Evolutionary conservation across 345 rosid species (phyloP), one percentile per base, ranked within the genome.

Genomic region (Aquilaria malaccensis): DNA sequence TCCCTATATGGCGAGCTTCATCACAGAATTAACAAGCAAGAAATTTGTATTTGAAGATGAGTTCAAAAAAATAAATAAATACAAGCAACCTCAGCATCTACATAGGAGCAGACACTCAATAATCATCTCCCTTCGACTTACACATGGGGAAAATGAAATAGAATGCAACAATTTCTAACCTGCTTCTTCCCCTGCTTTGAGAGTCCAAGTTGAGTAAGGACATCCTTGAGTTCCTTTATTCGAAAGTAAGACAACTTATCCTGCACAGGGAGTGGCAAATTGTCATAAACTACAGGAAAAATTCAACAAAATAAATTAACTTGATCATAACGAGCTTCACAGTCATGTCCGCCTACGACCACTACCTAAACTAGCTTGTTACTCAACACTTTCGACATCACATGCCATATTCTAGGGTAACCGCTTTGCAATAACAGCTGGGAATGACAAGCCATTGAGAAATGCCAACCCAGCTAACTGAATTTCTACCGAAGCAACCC

Each of bases 131-230:
- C 43, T 37, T 37, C 61, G 33, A 56, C 14, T 46, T 11, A 12
- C 45, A n/a, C 57, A 45, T 22, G 62, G 49, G 13, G 52, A 2
- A 65, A 15, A 14, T 60, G 13, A 31, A 58, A 45, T 15, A 62
- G 41, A 13, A 55, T 50, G 15, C 7, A 45, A 49, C 66, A 30
- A 43, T 41, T 66, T 29, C 67, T 48, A 59, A 90, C 99, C 95
- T 90, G 97, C 69, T 90, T 94, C 82, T 85, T 90, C 61, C 99
- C 99, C 74, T 94, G 99, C 77, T 94, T 94, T 56, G 99, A 83
- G 64, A 90, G 96, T 61, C 95, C 91, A 52, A 94, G 72, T 59
- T 82, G 86, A 63, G 86, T 79, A n/a, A 94, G 83, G 65, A 88
- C 93, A 82, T 90, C 95, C 84, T 94, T 94, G 45, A 94, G 96